Evolutionary conservation across 2,329 filamentous ascomycete genomes (phyloP), one percentile per base, ranked within the genome.

Genomic region (Metarhizium anisopliae): DNA sequence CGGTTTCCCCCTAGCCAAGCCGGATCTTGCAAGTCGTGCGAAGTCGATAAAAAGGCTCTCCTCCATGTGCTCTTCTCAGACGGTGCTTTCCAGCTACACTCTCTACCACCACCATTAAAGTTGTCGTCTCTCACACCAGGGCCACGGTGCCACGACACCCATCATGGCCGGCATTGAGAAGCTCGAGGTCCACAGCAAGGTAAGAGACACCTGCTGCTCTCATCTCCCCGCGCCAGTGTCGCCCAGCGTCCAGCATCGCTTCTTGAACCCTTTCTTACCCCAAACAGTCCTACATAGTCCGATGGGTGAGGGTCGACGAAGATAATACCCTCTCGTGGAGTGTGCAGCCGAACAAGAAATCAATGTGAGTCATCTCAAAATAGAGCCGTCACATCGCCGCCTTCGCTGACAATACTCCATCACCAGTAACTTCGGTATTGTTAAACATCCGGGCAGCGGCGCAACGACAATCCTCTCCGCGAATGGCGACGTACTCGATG

Each of bases 261-360:
- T 13, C 32, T 50, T 47, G 53, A 55, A 25, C 30, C 53, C 53
- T 18, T 8, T 32, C 40, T 68, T 62, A 67, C 57, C 16, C 13
- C 29, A n/a, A 62, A 62, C 63, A 97, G 94, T 96, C 91, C 61
- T 99, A 99, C 74, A 91, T 99, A 64, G 90, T 99, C 56, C 90
- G 94, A 67, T 99, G 94, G 93, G 89, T 96, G 63, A 87, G 90
- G 68, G 93, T 96, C 63, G 86, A 91, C 55, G 86, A 90, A 60
- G 88, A 88, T 54, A 87, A 96, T 71, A 96, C 92, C 52, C 91
- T 99, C 64, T 96, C 92, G 16, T 99, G 94, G 94, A 96, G 90
- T 67, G 84, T 99, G 43, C 92, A 97, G 68, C 94, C 94, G 47
- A 91, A 97, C 72, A 97, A 95, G 77, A 97, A 96, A 75, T 96